Evolutionary conservation across 495 filamentous ascomycete genomes (phyloP), one percentile per base, ranked within the genome.

Genomic region (Podospora comata): DNA sequence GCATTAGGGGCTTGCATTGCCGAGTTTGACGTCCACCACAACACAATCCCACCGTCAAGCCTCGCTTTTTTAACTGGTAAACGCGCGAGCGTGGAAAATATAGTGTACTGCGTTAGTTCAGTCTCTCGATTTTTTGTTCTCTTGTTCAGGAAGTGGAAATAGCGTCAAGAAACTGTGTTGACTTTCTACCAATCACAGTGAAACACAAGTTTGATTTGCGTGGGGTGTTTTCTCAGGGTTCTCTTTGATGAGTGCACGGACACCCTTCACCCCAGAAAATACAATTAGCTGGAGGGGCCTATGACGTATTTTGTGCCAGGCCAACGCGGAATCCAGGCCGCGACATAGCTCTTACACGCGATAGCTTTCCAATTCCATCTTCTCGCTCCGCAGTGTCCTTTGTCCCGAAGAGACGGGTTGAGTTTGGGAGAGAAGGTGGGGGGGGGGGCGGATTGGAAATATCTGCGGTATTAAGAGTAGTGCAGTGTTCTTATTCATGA

Each of bases 1-100:
- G 55, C 55, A 58, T 58, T 58, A 58, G 55, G 55, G 55, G 39
- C 39, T 48, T 48, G 39, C 39, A 48, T 48, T 48, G 39, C 39
- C 39, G 39, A 48, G 39, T 48, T 48, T 48, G 39, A 48, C 39
- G 13, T 48, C 39, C 13, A 48, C 39, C 9, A 48, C 39, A 48
- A 32, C 7, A 48, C 13, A 48, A 13, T 48, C 39, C 39, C 9
- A 48, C 30, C 30, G 30, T 32, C 30, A 48, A 48, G 39, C 39
- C 39, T 48, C 39, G 15, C 13, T 48, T 48, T 48, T 48, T 48
- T 13, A 11, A 48, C 39, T 48, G 39, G 39, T 3, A 48, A 48
- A 48, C 39, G 39, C 39, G 39, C 39, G 15, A 48, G 9, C 39
- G 7, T 48, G 39, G 5, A 48, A 48, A 48, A 48, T 16, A 13